Base-by-base conservation (phyloP, 1,284 basidiomycete species). In the Cystobasidiaceae sp. region DNA sequence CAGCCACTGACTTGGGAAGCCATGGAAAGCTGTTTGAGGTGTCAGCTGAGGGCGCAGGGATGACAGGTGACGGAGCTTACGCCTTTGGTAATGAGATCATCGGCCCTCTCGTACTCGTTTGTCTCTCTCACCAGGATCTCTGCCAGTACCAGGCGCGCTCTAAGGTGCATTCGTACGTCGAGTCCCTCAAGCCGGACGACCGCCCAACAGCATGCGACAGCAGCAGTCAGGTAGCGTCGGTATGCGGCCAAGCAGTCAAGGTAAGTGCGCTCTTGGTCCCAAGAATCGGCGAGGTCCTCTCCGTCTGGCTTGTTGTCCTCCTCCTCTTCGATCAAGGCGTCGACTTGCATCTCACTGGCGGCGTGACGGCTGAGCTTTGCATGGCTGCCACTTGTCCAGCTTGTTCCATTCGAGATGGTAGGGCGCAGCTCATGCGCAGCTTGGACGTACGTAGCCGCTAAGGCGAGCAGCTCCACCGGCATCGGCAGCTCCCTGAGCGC, bases 121-220 rank as follows among this genome's bases (percentile, higher is more conserved):
- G 61, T 64, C 43, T 64, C 61, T 27, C 51, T 39, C 15, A 44
- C 52, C 7, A 64, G 52, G 4, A 64, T 37, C 32, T 64, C 51
- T 15, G 61, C 61, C 28, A 64, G 61, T 52, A 64, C 56, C 13
- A 51, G 49, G 9, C 37, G 27, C 17, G 61, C 61, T 34, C 43
- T 39, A 9, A 64, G 43, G 6, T 56, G 34, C 21, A 46, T 23
- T 32, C 52, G 11, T 43, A 51, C 44, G 25, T 56, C 52, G 34
- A 25, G 30, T 19, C 34, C 44, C 25, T 46, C 45, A 50, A 39
- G 49, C 11, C 27, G 19, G 30, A 45, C 51, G 17, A 33, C 61
- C 23, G 51, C 25, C 28, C 43, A 25, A 39, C 61, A 64, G 30
- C 41, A 39, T 23, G 27, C 34, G 2, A 64, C 17, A 43, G 61